phyloP scores from a whole-genome alignment of 306 rosid genomes.

The Oemleria cerasiformis region DNA sequence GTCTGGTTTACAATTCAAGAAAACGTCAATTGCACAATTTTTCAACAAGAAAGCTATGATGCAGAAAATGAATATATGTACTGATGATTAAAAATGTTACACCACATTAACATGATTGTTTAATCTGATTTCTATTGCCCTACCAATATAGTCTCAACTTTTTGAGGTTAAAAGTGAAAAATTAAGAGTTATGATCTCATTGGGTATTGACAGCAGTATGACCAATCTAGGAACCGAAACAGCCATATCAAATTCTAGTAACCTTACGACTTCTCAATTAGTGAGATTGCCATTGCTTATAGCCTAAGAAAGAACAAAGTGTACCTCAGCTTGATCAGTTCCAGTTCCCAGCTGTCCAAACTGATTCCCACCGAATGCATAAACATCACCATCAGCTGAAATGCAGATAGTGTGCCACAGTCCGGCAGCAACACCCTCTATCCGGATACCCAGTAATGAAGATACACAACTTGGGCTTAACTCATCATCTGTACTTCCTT shows the following conservation, averaged over 20 bases:
- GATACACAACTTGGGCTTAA: slow-evolving; percentile 74
- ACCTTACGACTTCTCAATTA: not conserved
- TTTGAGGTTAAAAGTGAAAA: not conserved
- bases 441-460: slow-evolving; percentile 73
- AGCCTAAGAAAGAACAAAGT: not conserved
- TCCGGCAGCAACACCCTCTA: slow-evolving; percentile 81
- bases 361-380: slow-evolving; percentile 90
- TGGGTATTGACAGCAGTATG: not conserved
- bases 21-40: slow-evolving; percentile 15
- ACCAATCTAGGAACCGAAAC: not conserved
- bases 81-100: not conserved
- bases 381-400: slow-evolving; percentile 83
- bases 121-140: not conserved
- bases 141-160: not conserved
- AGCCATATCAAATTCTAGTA: not conserved
- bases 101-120: not conserved
- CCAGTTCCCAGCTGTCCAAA: slow-evolving; percentile 98
- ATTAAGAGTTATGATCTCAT: not conserved
- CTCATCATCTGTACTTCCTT: slow-evolving; percentile 89
- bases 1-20: slow-evolving; percentile 49
- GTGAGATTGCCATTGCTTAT: not conserved
- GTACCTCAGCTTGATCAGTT: slow-evolving; percentile 83
- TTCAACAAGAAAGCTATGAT: slow-evolving; percentile 1
- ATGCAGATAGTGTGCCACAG: slow-evolving; percentile 90
- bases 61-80: not conserved